These are phyloP conservation scores for Colletotrichum liaoningense DNA, from an alignment of 2,329 filamentous ascomycete genomes.

Conservation along the genomic window DNA sequence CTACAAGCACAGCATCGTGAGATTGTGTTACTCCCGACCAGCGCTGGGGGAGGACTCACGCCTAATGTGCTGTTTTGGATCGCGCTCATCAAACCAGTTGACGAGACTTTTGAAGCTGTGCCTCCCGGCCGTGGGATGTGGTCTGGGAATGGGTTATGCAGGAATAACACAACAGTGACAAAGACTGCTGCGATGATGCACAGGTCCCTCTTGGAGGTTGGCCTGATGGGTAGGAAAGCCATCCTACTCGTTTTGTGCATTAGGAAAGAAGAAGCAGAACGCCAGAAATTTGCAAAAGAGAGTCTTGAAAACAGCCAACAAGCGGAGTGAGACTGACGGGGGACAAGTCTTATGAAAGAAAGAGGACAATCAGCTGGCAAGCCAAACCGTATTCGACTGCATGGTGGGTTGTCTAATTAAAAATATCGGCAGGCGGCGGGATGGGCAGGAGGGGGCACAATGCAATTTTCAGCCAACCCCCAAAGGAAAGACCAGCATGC, in stretches of 20 bases:
- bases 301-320: not conserved
- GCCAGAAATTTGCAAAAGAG: not conserved
- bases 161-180: not conserved
- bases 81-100: not conserved
- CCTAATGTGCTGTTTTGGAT: conserved; percentile 28
- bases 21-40: not conserved
- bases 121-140: not conserved
- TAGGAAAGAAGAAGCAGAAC: not conserved
- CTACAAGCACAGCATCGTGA: conserved; percentile 41
- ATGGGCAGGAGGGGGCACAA: too few species aligned
- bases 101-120: not conserved
- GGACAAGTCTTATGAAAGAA: not conserved
- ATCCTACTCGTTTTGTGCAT: not conserved
- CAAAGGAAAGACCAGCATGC: not conserved
- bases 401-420: not conserved
- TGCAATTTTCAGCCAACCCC: not conserved
- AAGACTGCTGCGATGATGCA: conserved; percentile 8
- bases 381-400: not conserved
- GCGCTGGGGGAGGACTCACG: not conserved
- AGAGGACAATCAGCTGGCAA: not conserved
- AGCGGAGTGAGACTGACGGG: not conserved
- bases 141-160: conserved; percentile 18
- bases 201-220: conserved; percentile 18
- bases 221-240: conserved; percentile 11
- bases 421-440: not conserved